These are phyloP conservation scores for Mycena maculata DNA, from an alignment of 768 basidiomycete species.

Conservation along the genomic window DNA sequence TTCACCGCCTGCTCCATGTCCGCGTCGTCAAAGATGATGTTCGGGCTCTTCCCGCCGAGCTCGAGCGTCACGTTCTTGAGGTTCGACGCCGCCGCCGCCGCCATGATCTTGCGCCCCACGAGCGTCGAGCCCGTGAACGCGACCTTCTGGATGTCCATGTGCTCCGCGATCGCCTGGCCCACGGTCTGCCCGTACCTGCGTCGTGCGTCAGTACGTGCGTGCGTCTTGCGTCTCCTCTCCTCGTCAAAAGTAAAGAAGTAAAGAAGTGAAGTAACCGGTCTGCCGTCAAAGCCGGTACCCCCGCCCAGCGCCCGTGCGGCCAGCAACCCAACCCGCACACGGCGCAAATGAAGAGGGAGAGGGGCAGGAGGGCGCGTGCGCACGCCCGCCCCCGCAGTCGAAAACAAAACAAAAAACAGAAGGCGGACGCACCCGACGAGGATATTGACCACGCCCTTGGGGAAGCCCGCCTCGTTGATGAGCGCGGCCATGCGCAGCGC, in stretches of 20 bases:
- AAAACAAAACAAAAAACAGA: not conserved
- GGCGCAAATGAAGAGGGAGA: too few species aligned
- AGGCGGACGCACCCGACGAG: conserved; percentile 67
- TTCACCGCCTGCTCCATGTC: conserved; percentile 71
- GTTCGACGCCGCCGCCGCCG: conserved; percentile 78
- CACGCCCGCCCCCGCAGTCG: too few species aligned
- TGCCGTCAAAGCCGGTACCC: too few species aligned
- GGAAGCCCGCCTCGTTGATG: conserved; percentile 78
- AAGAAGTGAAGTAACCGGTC: too few species aligned
- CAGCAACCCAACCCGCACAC: too few species aligned
- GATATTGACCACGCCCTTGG: conserved; percentile 80
- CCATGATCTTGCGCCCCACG: conserved; percentile 76
- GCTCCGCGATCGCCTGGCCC: conserved; percentile 74
- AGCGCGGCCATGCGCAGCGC: conserved; percentile 65
- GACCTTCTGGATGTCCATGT: conserved; percentile 74
- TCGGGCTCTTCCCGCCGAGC: conserved; percentile 76
- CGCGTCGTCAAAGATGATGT: conserved; percentile 73
- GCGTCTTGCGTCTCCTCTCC: too few species aligned
- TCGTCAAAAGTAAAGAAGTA: too few species aligned
- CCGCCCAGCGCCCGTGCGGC: too few species aligned
- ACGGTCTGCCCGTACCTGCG: conserved; percentile 55
- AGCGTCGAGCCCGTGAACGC: conserved; percentile 85
- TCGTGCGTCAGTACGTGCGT: too few species aligned
- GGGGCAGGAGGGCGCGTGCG: too few species aligned
- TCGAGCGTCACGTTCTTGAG: conserved; percentile 82